Percentiles rank a stretch among this genome's conserved stretches.
Conservation (phyloP, 148 eudicot species). For the Salicornia ramosissima region DNA sequence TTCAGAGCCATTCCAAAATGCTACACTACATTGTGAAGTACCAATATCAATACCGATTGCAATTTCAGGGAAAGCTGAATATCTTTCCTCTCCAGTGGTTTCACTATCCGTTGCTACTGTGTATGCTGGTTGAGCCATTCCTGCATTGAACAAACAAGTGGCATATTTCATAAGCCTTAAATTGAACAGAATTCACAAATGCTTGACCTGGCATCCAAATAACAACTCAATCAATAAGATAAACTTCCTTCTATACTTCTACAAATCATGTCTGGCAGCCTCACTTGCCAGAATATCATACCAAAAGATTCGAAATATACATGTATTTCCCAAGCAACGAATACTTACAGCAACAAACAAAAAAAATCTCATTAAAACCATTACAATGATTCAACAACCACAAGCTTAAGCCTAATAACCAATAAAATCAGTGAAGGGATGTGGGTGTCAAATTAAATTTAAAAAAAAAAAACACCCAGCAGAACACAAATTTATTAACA, state of each 20-base stretch:
- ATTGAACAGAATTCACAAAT: not conserved
- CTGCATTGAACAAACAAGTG: constrained; percentile 21
- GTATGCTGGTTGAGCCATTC: constrained; percentile 80
- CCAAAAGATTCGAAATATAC: too few relatives aligned
- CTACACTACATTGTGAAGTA: constrained; percentile 77
- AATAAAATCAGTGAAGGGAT: too few relatives aligned
- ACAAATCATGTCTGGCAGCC: too few relatives aligned
- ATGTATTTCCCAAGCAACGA: too few relatives aligned
- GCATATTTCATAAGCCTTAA: not conserved
- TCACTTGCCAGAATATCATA: too few relatives aligned
- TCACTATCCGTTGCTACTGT: constrained; percentile 84
- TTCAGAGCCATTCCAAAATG: constrained; percentile 82
- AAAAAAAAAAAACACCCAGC: too few relatives aligned
- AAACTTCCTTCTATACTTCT: not conserved
- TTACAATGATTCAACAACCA: too few relatives aligned
- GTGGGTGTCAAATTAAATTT: too few relatives aligned
- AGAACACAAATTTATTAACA: too few relatives aligned
- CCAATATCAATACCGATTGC: constrained; percentile 91
- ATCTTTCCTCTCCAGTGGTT: constrained; percentile 64
- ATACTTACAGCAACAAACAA: too few relatives aligned
- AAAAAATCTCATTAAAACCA: too few relatives aligned
- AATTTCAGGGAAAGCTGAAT: constrained; percentile 47
- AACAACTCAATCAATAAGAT: not conserved
- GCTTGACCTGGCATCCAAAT: not conserved
- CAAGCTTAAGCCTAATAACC: too few relatives aligned